Percentiles rank a stretch among this genome's conserved stretches.
Conservation (phyloP, 257 asterid species). For the Lycium barbarum region DNA sequence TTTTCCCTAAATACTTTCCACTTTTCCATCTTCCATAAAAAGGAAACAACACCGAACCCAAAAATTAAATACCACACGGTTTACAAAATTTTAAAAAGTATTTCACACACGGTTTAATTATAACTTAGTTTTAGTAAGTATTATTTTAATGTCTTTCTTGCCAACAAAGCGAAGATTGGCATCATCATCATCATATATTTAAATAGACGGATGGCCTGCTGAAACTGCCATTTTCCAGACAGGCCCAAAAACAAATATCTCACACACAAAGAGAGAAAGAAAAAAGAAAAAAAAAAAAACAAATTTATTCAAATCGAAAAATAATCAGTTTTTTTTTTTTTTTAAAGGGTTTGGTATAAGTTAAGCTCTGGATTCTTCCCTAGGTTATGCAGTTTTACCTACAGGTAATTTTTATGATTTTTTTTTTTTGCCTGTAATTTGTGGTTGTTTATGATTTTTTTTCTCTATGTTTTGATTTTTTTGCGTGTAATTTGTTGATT, state of each 20-base stretch:
- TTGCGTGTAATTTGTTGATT: background rate
- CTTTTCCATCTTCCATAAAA: too few species aligned
- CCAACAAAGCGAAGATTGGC: constrained; percentile 32
- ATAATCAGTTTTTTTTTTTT: background rate
- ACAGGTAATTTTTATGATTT: background rate
- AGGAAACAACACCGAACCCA: too few species aligned
- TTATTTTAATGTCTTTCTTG: constrained; percentile 13
- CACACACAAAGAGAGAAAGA: background rate
- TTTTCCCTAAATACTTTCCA: too few species aligned
- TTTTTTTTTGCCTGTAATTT: background rate
- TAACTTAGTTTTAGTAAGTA: background rate
- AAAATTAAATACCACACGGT: too few species aligned
- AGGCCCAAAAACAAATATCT: background rate
- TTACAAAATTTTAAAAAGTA: background rate
- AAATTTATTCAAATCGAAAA: background rate
- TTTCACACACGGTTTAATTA: constrained; percentile 18
- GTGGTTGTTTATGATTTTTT: background rate
- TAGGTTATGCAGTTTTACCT: constrained; percentile 26
- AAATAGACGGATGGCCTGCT: background rate
- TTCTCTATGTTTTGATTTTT: background rate
- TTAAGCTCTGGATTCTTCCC: constrained; percentile 31
- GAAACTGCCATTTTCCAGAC: background rate
- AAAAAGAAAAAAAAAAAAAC: too few species aligned
- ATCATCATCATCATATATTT: constrained; percentile 15
- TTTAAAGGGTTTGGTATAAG: background rate